Percentiles rank a stretch among this genome's conserved stretches.
Evolutionary conservation across 2,329 filamentous ascomycete species (phyloP).

Genomic region (Apiospora hydei): DNA sequence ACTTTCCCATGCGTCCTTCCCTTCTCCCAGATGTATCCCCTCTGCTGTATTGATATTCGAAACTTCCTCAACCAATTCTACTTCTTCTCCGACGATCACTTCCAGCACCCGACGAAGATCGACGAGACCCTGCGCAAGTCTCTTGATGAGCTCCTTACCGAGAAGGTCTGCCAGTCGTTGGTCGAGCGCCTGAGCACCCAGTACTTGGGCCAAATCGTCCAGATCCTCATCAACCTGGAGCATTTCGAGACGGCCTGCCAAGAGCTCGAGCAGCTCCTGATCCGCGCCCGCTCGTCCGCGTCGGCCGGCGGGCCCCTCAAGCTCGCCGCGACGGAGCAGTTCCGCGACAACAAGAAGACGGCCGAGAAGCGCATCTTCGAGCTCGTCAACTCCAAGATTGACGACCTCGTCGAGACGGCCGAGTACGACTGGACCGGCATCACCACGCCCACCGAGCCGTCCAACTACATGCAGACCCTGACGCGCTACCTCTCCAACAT

Average conservation of each 20-base stretch:
- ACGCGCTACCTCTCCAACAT: slow-evolving; percentile 94
- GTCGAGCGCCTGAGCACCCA: slow-evolving; percentile 89
- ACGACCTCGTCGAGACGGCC: slow-evolving; percentile 94
- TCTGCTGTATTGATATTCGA: slow-evolving; percentile 97
- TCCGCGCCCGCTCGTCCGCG: slow-evolving; percentile 81
- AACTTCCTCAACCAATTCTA: slow-evolving; percentile 99
- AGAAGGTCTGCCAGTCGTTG: slow-evolving; percentile 89
- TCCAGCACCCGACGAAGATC: slow-evolving; percentile 87
- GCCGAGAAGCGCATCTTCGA: slow-evolving; percentile 98
- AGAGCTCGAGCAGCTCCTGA: slow-evolving; percentile 86
- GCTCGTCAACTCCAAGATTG: slow-evolving; percentile 97
- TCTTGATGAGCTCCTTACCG: slow-evolving; percentile 91
- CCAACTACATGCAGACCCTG: slow-evolving; percentile 93
- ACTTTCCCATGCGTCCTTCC: slow-evolving; percentile 94
- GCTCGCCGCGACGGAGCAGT: slow-evolving; percentile 84
- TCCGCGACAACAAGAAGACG: slow-evolving; percentile 89
- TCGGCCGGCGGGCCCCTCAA: slow-evolving; percentile 82
- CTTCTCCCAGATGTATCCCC: slow-evolving; percentile 98
- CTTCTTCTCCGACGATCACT: slow-evolving; percentile 96
- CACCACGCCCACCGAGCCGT: slow-evolving; percentile 73
- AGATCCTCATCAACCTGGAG: slow-evolving; percentile 96
- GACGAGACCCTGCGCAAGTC: slow-evolving; percentile 91
- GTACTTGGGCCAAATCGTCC: slow-evolving; percentile 96
- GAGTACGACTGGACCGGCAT: slow-evolving; percentile 86
- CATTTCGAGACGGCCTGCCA: slow-evolving; percentile 94